Conservation (phyloP, 805 yeast genomes). For the Metschnikowia sp. region DNA sequence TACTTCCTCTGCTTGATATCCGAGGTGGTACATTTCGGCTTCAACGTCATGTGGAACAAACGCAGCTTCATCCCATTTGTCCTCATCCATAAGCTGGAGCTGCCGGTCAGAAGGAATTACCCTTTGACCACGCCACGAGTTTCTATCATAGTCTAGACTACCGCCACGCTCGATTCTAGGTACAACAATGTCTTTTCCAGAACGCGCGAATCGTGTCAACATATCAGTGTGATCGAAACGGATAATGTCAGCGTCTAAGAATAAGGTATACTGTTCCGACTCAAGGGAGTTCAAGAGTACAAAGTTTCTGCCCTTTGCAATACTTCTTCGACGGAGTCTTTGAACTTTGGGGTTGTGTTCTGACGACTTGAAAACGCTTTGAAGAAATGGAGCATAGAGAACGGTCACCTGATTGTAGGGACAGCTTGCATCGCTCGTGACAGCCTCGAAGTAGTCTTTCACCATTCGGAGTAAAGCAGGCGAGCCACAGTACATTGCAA, state of each 20-base stretch:
- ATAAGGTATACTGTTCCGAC: constrained; percentile 32
- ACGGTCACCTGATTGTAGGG: constrained; percentile 13
- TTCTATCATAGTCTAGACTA: constrained; percentile 33
- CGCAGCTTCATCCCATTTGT: constrained; percentile 27
- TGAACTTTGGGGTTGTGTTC: constrained; percentile 22
- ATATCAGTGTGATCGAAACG: constrained; percentile 23
- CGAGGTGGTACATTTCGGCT: constrained; percentile 28
- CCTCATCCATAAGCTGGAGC: constrained; percentile 12
- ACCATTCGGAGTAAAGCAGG: constrained; percentile 23
- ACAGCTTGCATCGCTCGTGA: neutral
- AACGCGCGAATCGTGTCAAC: constrained; percentile 24
- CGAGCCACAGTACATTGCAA: constrained; percentile 34
- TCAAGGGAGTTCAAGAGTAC: constrained; percentile 25
- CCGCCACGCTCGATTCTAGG: constrained; percentile 31
- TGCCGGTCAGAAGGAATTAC: constrained; percentile 25
- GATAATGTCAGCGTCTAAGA: constrained; percentile 36
- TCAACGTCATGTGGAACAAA: constrained; percentile 33
- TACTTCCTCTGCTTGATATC: constrained; percentile 15
- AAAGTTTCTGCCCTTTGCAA: constrained; percentile 38
- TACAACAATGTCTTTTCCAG: constrained; percentile 34
- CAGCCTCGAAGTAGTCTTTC: constrained; percentile 16
- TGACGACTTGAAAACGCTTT: constrained; percentile 8
- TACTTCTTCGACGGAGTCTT: constrained; percentile 31
- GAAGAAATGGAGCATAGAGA: constrained; percentile 14
- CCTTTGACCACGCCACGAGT: constrained; percentile 41